Conservation (phyloP, 305 asterid genomes). For the Petunia hybrid region DNA sequence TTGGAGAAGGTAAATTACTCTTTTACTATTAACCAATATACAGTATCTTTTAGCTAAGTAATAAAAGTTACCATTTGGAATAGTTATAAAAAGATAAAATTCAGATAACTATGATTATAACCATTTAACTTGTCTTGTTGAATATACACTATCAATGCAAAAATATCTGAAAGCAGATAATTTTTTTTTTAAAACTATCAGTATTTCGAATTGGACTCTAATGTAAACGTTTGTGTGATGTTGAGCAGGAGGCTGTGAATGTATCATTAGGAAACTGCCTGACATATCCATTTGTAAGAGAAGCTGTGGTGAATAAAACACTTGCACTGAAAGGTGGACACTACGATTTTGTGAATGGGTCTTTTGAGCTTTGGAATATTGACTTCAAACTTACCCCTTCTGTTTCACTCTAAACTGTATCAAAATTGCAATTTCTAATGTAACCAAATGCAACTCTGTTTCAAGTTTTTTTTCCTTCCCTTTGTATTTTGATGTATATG, state of each 20-base stretch:
- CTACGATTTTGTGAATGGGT: slow-evolving; percentile 81
- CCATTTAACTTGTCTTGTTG: too few species aligned
- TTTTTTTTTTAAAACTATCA: too few species aligned
- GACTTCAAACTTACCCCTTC: slow-evolving; percentile 61
- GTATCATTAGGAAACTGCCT: slow-evolving; percentile 70
- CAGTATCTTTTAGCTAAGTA: neutral
- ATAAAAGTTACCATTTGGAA: too few species aligned
- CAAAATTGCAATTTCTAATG: neutral
- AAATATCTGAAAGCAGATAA: too few species aligned
- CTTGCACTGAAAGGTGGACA: slow-evolving; percentile 75
- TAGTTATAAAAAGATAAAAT: too few species aligned
- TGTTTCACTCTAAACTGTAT: slow-evolving; percentile 41
- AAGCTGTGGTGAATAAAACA: slow-evolving; percentile 63
- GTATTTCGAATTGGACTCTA: too few species aligned
- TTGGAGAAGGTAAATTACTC: slow-evolving; percentile 69
- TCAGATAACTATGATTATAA: too few species aligned
- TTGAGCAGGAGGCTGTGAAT: slow-evolving; percentile 83
- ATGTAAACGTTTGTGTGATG: neutral
- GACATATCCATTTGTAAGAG: slow-evolving; percentile 83
- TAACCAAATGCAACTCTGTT: slow-evolving; percentile 24
- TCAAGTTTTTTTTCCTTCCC: neutral
- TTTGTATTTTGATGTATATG: slow-evolving; percentile 22
- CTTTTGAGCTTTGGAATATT: slow-evolving; percentile 82
- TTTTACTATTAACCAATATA: neutral
- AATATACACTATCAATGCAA: too few species aligned